Base-by-base conservation (phyloP, 768 basidiomycete species). In the Sporobolomyces phaffii region DNA sequence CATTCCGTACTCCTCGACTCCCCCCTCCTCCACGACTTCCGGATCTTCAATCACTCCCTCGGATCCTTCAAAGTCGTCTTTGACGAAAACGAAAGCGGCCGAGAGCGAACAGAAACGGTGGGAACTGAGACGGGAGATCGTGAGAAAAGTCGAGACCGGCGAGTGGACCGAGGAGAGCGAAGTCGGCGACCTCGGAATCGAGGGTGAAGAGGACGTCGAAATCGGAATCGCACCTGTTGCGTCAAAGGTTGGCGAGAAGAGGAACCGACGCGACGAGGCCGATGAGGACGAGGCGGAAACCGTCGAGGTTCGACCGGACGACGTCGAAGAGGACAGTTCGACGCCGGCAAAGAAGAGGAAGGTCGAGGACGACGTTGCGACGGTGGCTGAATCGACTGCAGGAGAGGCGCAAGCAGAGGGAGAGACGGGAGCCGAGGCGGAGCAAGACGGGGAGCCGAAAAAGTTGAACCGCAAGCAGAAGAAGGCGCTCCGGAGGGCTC, bases 121-220 rank as follows among this genome's bases (percentile, higher is more conserved):
- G 44, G 3, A 44, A 31, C 80, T 81, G 38, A 81, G 87, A 14
- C 81, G 84, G 53, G 83, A 84, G 71, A 74, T 90, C n/a, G 82
- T 85, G 29, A 75, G 72, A 57, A 81, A 80, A 64, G 89, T 91
- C 86, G 77, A 80, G 52, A 75, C 74, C 0, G 86, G 87, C 1
- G 83, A 84, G 57, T 61, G 91, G 45, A 79, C 82, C 2, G 60
- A 73, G 2, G 84, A 86, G 70, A 87, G 88, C 13, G 90, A 91
- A 73, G 70, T 75, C 10, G 79, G 79, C 15, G 69, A 76, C 22
- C 60, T 71, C 45, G 73, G 70, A 51, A 72, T 79, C 74, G 67
- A 80, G 69, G 68, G 78, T 67, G 45, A 76, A 71, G 38, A 77
- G 73, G 69, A 80, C 75, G 41, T 2, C 9, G 24, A 11, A 6